Evolutionary conservation across 2,329 filamentous ascomycete genomes (phyloP), one percentile per base, ranked within the genome.

Genomic region (Alternaria novae-zelandiae): DNA sequence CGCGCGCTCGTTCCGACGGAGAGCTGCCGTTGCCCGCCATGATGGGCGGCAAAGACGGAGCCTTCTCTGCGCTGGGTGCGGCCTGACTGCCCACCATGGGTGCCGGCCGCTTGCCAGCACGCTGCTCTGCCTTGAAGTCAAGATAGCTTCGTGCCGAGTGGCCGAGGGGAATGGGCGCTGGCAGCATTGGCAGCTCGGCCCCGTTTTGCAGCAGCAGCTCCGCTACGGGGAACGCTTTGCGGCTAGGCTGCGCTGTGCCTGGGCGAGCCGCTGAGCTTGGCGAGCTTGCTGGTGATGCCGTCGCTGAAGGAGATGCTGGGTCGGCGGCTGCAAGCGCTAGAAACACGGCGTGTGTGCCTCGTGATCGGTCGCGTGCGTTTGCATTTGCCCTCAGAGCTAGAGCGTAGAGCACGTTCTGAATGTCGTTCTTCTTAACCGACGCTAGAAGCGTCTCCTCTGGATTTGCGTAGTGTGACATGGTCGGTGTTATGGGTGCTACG

Each of bases 371-470:
- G 49, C 77, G 74, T 7, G 76, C 69, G 74, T 99, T 99, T 13
- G 94, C 92, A 74, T 94, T 97, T 13, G 93, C 96, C 65, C 88
- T 88, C 30, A 97, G 85, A 2, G 96, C 93, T 50, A 99, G 85
- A 4, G 92, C 95, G 74, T 97, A 96, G 25, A 99, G 87, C 23
- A 97, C 94, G 67, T 94, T 92, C 75, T 96, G 92, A 59, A 99
- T 93, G 76, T 99, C 94, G 79, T 97, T 97, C 81, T 90, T 93
- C 85, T 98, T 99, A 78, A 98, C 94, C 10, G 92, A 94, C 6
- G 94, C 94, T 43, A 99, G 84, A 6, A 99, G 86, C 0, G 92
- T 94, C 73, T 99, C 96, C 65, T 98, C 94, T 1, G 95, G 84
- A 0, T 90, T 93, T 3, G 86, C 85, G 77, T 92, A 96, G 30